Conservation (phyloP, 1,284 basidiomycete species). For the Ceratobasidium papillatum region DNA sequence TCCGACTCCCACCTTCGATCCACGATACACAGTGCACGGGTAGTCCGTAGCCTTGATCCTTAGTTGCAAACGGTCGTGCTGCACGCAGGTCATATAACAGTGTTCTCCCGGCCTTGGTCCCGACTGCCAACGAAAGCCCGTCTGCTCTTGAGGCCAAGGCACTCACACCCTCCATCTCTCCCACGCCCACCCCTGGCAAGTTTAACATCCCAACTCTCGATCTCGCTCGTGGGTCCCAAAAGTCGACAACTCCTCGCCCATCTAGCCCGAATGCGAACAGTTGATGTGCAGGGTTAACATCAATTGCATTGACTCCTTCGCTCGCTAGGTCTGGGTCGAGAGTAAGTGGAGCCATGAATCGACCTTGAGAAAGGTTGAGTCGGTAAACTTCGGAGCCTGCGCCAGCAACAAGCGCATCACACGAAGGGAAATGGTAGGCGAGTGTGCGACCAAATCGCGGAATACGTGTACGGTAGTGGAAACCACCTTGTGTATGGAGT, state of each 20-base stretch:
- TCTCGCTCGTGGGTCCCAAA: conserved; percentile 96
- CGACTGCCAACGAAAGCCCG: conserved; percentile 92
- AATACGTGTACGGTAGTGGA: conserved; percentile 92
- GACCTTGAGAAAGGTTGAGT: conserved; percentile 94
- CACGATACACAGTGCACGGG: conserved; percentile 88
- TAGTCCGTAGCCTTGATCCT: conserved; percentile 97
- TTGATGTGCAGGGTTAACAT: conserved; percentile 94
- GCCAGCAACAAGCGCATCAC: conserved; percentile 81
- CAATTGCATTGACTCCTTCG: conserved; percentile 87
- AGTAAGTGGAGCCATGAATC: conserved; percentile 84
- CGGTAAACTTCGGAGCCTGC: conserved; percentile 89
- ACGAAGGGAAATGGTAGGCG: conserved; percentile 87
- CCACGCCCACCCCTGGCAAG: conserved; percentile 68
- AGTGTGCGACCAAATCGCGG: conserved; percentile 93
- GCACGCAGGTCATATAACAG: conserved; percentile 94
- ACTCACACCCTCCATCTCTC: conserved; percentile 63
- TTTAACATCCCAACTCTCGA: conserved; percentile 77
- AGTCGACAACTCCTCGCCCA: conserved; percentile 82
- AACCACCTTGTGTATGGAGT: conserved; percentile 92
- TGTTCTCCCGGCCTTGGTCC: conserved; percentile 94
- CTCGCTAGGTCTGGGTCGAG: conserved; percentile 62
- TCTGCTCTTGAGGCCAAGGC: conserved; percentile 86
- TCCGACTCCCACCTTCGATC: conserved; percentile 85
- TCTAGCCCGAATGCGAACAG: conserved; percentile 90
- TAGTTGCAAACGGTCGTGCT: conserved; percentile 81